Evolutionary conservation across 148 eudicot genomes (phyloP).

Genomic region (Silene latifolia): DNA sequence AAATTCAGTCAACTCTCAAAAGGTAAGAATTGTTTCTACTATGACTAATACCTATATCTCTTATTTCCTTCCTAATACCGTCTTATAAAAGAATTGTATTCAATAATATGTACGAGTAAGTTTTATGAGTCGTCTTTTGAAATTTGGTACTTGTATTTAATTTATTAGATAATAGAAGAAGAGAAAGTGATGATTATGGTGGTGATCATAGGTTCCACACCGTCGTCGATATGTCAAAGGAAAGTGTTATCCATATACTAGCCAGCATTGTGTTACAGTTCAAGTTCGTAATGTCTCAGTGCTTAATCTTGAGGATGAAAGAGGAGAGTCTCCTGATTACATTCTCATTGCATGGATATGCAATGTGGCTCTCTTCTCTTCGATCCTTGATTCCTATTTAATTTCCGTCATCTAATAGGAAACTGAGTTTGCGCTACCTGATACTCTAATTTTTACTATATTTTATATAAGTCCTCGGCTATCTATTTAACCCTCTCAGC

Average conservation of each 20-base stretch:
- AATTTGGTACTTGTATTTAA: too few species aligned
- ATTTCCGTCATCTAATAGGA: not conserved
- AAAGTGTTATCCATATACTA: constrained; percentile 19
- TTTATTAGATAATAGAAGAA: not conserved
- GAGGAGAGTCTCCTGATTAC: constrained; percentile 23
- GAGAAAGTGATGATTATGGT: constrained; percentile 5
- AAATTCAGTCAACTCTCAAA: not conserved
- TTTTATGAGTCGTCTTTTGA: too few species aligned
- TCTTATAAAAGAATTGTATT: too few species aligned
- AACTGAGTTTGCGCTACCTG: too few species aligned
- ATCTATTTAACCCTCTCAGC: too few species aligned
- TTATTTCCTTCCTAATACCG: too few species aligned
- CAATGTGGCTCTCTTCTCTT: constrained; percentile 22
- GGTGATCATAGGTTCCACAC: constrained; percentile 23
- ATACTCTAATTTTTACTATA: too few species aligned
- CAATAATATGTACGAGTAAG: too few species aligned
- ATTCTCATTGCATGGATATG: constrained; percentile 34
- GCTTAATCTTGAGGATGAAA: too few species aligned
- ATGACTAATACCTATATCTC: too few species aligned
- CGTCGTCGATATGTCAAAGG: constrained; percentile 25
- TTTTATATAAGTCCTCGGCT: too few species aligned
- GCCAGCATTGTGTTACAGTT: constrained; percentile 22
- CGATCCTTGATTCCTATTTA: constrained; percentile 16
- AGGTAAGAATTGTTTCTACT: constrained; percentile 1
- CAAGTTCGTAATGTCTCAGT: constrained; percentile 25